Evolutionary conservation across 1,284 basidiomycete genomes (phyloP), one percentile per base, ranked within the genome.

Genomic region (Tilletia walkeri): DNA sequence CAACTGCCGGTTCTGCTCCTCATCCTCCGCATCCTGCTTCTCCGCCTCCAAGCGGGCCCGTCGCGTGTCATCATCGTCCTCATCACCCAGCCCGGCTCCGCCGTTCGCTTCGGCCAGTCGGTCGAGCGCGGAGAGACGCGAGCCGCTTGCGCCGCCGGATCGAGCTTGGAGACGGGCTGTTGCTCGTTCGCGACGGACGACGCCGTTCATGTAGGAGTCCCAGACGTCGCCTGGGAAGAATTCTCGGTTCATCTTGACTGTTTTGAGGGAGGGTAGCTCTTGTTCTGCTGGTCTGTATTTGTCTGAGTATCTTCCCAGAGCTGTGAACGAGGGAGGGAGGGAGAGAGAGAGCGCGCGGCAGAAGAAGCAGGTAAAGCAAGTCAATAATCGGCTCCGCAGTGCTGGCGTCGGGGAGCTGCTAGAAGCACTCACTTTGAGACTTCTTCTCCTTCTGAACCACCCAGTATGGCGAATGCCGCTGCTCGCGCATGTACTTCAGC

Each of bases 171-270:
- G n/a, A 20, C 39, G 20, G 36, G 30, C 59, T 4, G 34, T 41
- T 12, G 59, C 59, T 14, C 59, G 71, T 63, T 75, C 76, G 41
- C 76, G 71, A 45, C 74, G 74, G 2, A 74, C 72, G 66, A 82
- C 80, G 39, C 75, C 78, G 30, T 80, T 72, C 70, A 81, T 80
- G 71, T 79, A 82, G 0, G 71, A 67, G n/a, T 77, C 74, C 79
- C 78, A 82, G 7, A 82, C 74, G 1, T 78, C 78, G 18, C 74
- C 72, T 1, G 81, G 81, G 56, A 82, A 82, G 12, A 81, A 76
- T 24, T 74, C 77, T 41, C 76, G 74, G 53, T 82, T 78, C 69
- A 82, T 67, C 30, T 72, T 70, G 61, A 79, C 70, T 16, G 66
- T 69, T n/a, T 77, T 74, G 50, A 78, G 74, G 20, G 74, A 75